Evolutionary conservation across 345 rosid species (phyloP).

Genomic region (Angophora floribunda): DNA sequence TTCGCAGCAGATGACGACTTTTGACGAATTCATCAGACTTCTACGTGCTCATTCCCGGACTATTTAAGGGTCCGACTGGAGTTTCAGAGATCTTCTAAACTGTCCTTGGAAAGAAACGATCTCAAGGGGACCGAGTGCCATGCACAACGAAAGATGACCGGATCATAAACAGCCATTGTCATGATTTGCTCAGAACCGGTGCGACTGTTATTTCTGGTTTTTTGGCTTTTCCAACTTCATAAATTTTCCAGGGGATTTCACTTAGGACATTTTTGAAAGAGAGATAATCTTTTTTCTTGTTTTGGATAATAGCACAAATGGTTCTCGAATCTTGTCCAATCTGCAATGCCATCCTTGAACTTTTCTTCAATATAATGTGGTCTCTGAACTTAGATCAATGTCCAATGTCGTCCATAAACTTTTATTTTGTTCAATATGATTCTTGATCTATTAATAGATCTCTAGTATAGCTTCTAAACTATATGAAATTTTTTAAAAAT

Average conservation of each 20-base stretch:
- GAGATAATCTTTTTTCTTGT: accelerated
- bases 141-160: neutral
- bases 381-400: too few relatives aligned
- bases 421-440: too few relatives aligned
- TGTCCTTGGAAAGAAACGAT: neutral
- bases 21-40: neutral
- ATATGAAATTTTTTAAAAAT: too few relatives aligned
- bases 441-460: too few relatives aligned
- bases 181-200: neutral
- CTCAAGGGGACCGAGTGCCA: neutral
- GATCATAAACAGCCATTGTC: neutral
- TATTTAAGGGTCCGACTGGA: neutral
- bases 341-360: accelerated
- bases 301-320: neutral
- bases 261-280: neutral
- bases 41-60: neutral
- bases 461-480: too few relatives aligned
- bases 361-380: too few relatives aligned
- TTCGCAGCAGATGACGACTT: neutral
- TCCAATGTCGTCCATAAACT: accelerated
- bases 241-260: too few relatives aligned
- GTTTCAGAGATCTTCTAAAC: neutral
- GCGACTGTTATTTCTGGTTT: neutral
- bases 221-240: neutral
- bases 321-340: accelerated